Base-by-base conservation (phyloP, 1,284 basidiomycete genomes). In the Malassezia restricta region DNA sequence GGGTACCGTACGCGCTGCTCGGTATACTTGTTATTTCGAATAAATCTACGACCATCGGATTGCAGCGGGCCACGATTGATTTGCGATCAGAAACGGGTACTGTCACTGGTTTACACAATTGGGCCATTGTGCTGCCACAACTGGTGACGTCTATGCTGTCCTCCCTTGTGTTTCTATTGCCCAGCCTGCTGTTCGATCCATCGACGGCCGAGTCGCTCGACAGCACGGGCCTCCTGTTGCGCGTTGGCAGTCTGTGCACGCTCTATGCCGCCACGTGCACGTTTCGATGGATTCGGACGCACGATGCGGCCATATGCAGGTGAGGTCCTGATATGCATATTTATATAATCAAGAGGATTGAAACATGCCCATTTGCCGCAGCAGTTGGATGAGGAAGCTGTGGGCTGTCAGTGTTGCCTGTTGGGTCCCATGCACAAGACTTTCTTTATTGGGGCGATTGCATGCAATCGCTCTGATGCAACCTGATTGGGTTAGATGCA, bases 1-100 rank as follows among this genome's bases (percentile, higher is more conserved):
- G 77, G 76, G 73, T 75, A 3, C 77, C 77, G 1, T 77, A 75
- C 49, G 74, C 73, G 6, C 54, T 77, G 28, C 71, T 77, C 32
- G 54, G 74, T 59, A 49, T 54, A 15, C 33, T 63, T 15, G 54
- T 66, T 12, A 38, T 38, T 35, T 47, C 44, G 8, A 5, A 29
- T n/a, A 24, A 47, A 17, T 24, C 44, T 5, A 20, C n/a, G 11
- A 17, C 20, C 20, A 24, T 24, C 20, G 20, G 20, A 24, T 4
- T 24, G 20, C 33, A 35, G 33, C 33, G 15, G 15, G 15, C 33
- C 4, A 24, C 20, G 20, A 24, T 24, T 24, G 43, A 12, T 24
- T 32, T 55, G 39, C 48, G 37, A 37, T 24, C 39, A 11, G 48
- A 46, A 12, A 42, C 48, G 12, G 53, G 53, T 11, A 31, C 53